Percentiles rank a stretch among this genome's conserved stretches.
phyloP scores from a whole-genome alignment of 2,329 filamentous ascomycete species.

The Cladosporium sp. region DNA sequence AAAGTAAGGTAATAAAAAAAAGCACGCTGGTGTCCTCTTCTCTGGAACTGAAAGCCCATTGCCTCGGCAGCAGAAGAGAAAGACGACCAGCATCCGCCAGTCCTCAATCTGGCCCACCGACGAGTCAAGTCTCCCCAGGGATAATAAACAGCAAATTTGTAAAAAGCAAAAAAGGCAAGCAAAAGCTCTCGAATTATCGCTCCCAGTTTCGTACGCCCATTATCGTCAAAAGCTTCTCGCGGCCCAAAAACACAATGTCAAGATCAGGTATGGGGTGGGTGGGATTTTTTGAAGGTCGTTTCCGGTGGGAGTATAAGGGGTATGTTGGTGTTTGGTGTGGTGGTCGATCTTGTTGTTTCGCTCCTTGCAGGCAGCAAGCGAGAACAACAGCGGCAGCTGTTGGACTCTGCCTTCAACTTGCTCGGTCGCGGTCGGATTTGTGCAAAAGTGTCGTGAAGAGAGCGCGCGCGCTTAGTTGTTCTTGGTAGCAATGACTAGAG shows the following conservation, averaged over 20 bases:
- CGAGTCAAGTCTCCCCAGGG: background rate
- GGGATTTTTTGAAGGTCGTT: too few relatives aligned
- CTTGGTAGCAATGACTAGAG: slow-evolving; percentile 14
- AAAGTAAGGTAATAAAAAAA: background rate
- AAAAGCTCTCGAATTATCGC: slow-evolving; percentile 10
- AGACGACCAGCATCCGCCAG: background rate
- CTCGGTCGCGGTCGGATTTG: slow-evolving; percentile 1
- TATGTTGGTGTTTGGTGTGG: background rate
- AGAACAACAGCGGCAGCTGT: background rate
- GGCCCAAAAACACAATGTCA: background rate
- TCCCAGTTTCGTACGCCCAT: slow-evolving; percentile 12
- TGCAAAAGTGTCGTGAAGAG: slow-evolving; percentile 4
- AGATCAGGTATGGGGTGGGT: background rate
- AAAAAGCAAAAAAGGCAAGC: background rate
- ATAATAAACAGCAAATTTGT: background rate
- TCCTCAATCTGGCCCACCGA: background rate
- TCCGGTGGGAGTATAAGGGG: background rate
- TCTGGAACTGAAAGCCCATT: too few relatives aligned
- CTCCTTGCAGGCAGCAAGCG: background rate
- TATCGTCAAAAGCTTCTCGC: slow-evolving; percentile 11
- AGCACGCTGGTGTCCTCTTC: slow-evolving; percentile 6
- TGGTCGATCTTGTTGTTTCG: background rate
- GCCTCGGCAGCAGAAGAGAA: too few relatives aligned
- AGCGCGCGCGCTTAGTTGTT: slow-evolving; percentile 4
- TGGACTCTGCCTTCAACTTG: background rate